Evolutionary conservation across 495 filamentous ascomycete species (phyloP), one percentile per base, ranked within the genome.

Genomic region (Xylaria bambusicola): DNA sequence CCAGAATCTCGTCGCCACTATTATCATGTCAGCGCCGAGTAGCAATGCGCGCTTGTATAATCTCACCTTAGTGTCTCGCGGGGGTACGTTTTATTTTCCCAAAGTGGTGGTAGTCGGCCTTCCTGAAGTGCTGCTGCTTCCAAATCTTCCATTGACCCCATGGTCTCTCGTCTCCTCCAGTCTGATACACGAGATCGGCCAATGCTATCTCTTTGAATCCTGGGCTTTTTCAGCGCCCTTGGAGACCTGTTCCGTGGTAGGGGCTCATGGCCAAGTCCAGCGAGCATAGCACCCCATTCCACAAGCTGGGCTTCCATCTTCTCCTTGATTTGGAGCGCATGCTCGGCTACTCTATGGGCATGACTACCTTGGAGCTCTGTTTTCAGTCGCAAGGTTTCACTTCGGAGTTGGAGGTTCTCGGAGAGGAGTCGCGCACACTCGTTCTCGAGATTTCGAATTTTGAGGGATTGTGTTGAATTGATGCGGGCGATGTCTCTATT

Each of bases 401-500:
- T 86, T 49, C 90, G 86, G 0, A 98, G 82, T 0, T 87, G 83
- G 23, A 96, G 85, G 71, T 98, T 98, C 63, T 98, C 95, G 17
- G 86, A 84, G 55, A 97, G 78, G 10, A 98, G 75, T 27, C 89
- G 86, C 15, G 91, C 88, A 33, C 85, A 85, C 73, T 98, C 93
- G 53, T 86, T 86, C 71, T 98, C 92, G 36, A 98, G 82, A 50
- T 77, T 86, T 56, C 92, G 90, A 63, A 98, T 97, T 60, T 90
- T 89, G 33, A 93, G 79, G 17, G 91, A 93, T 72, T 97, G 95
- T 60, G 85, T 86, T 2, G 95, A 95, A 75, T 98, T 98, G 61
- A 86, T 85, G 67, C 88, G 82, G 56, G 92, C 92, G 58, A 98
- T 92, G 65, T 97, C 94, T 57, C 92, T 86, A 72, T 98, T 98